Percentiles rank a stretch among this genome's conserved stretches.
phyloP scores from a whole-genome alignment of 306 rosid genomes.

The Lablab purpureus region DNA sequence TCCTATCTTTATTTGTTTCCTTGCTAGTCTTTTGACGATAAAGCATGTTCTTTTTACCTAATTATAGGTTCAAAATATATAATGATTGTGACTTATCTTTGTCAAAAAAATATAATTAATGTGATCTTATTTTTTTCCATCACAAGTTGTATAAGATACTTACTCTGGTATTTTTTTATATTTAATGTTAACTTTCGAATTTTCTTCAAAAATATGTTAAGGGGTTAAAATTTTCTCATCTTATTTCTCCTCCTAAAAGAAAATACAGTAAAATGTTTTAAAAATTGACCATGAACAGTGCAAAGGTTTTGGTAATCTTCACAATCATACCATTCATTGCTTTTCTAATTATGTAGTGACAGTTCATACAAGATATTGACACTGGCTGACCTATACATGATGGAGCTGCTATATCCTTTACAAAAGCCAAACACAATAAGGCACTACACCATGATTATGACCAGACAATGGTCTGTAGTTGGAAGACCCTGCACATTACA shows the following conservation, averaged over 20 bases:
- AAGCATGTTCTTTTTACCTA: too few species aligned
- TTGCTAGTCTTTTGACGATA: too few species aligned
- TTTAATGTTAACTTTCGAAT: too few species aligned
- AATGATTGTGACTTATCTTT: too few species aligned
- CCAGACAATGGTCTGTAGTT: conserved; percentile 3
- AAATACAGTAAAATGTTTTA: too few species aligned
- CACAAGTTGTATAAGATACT: neutral
- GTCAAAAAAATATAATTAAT: neutral
- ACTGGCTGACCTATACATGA: conserved; percentile 10
- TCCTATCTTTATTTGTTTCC: too few species aligned
- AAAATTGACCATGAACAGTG: neutral
- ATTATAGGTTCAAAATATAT: too few species aligned
- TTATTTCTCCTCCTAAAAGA: too few species aligned
- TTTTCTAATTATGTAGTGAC: conserved; percentile 9
- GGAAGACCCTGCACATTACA: conserved; percentile 21
- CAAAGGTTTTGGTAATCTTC: conserved; percentile 29
- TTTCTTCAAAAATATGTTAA: too few species aligned
- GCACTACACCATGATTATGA: neutral
- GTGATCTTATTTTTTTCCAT: too few species aligned
- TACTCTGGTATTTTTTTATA: too few species aligned
- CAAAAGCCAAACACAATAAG: conserved; percentile 33
- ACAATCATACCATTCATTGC: neutral
- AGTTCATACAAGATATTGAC: conserved; percentile 41
- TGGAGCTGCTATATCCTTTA: conserved; percentile 33
- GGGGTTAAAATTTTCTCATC: too few species aligned